These are phyloP conservation scores for Kodamaea fukazawae DNA, from an alignment of 805 yeast genomes.

Conservation along the genomic window DNA sequence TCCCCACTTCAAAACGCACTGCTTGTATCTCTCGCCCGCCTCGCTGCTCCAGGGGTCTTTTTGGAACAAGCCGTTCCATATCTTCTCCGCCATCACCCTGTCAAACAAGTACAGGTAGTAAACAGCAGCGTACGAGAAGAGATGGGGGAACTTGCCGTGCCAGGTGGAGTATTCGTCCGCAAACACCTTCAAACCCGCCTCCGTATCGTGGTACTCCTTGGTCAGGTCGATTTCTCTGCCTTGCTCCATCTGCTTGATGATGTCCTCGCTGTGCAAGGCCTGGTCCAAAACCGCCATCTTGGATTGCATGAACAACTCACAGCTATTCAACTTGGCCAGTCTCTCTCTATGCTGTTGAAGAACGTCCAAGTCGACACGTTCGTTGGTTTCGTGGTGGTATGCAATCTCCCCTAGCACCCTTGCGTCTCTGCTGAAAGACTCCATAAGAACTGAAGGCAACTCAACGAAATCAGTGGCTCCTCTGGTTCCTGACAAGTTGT, in stretches of 20 bases:
- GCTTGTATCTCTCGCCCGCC: constrained; percentile 74
- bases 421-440: constrained; percentile 80
- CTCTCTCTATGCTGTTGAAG: constrained; percentile 52
- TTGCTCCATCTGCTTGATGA: constrained; percentile 17
- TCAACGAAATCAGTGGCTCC: constrained; percentile 97
- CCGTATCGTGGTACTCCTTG: constrained; percentile 63
- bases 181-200: constrained; percentile 55
- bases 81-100: constrained; percentile 83
- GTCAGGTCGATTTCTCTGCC: constrained; percentile 51
- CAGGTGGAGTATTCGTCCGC: constrained; percentile 73
- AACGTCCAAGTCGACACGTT: constrained; percentile 50
- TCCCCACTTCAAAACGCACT: constrained; percentile 83
- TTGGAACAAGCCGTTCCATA: constrained; percentile 74
- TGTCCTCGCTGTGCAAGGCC: constrained; percentile 53
- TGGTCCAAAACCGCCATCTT: constrained; percentile 91
- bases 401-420: constrained; percentile 74
- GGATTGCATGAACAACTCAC: constrained; percentile 83
- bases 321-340: constrained; percentile 52
- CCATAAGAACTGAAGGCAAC: constrained; percentile 95
- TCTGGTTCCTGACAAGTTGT: constrained; percentile 91
- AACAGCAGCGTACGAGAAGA: constrained; percentile 90
- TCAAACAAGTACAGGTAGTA: constrained; percentile 91
- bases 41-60: constrained; percentile 65
- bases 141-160: constrained; percentile 93
- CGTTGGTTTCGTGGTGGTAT: constrained; percentile 64